Base-by-base conservation (phyloP, 2,329 filamentous ascomycete species). In the Exophiala dermatitidis region DNA sequence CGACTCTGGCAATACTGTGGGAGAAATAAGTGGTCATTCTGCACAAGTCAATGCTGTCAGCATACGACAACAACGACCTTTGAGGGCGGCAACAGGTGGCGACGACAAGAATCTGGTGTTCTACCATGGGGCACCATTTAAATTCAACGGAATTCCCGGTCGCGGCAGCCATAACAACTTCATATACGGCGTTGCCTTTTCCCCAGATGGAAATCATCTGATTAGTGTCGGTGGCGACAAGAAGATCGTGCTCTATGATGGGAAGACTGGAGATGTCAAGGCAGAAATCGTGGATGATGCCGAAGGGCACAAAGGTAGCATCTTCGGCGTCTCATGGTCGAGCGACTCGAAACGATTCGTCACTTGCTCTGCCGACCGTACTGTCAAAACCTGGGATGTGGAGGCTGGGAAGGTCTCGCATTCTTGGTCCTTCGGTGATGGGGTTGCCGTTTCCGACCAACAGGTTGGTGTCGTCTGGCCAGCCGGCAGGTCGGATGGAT, bases 381-480 rank as follows among this genome's bases (percentile, higher is more conserved):
- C 90, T 0, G 88, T 98, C 51, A 90, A 90, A 69, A 79, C 96
- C 29, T 98, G 93, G 93, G 90, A 97, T 65, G 83, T 82, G 2
- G 88, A 95, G 66, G 77, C 83, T 9, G 88, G 86, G 33, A 86
- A 86, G 66, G 81, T 81, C 19, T 76, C 85, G 5, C 87, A 94
- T 68, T 88, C 81, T 29, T 98, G 93, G 93, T 81, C 81, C 59
- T 80, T 97, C 67, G 90, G 90, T 26, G 82, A 81, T 32, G 74
- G 73, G 42, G 79, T 84, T 57, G 89, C 81, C 66, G 76, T 96
- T 36, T 78, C 79, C 2, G 80, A 96, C 67, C 93, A 98, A 70
- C 93, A 98, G 68, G 88, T 97, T 32, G 93, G 93, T 48, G 89
- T 98, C 4, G 88, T 93, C 6, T 95, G 90, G 83, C 88, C 90